Evolutionary conservation across 2,329 filamentous ascomycete species (phyloP), one percentile per base, ranked within the genome.

Genomic region (Xylaria digitata): DNA sequence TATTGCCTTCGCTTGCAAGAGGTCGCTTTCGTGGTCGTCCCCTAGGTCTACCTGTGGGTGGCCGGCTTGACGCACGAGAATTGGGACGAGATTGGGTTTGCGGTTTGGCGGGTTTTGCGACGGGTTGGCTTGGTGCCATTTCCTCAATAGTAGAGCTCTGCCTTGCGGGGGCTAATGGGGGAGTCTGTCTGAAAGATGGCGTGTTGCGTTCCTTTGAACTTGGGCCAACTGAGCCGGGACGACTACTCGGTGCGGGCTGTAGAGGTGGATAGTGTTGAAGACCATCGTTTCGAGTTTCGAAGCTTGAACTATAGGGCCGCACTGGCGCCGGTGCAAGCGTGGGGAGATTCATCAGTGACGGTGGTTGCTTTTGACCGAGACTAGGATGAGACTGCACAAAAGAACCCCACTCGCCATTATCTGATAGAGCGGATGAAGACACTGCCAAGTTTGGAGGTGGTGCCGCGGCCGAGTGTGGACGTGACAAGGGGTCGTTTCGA

Each of bases 361-460:
- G 70, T 55, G 74, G 76, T n/a, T 72, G 71, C 2, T 76, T 81
- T 71, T 79, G 87, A 71, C 79, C 78, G 19, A 84, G 74, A 58
- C 78, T 80, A 2, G 89, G 89, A 74, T 93, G 93, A 60, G 89
- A 87, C 75, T 92, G 90, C 13, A 94, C 79, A 63, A 96, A 93
- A 5, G 88, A 86, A 65, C 87, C 89, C 94, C 94, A 97, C 70
- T 94, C 91, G 48, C 87, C 87, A 30, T 87, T 85, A 75, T 96
- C 92, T 4, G 82, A 83, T 6, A 87, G 83, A 3, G 81, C 83
- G 50, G 83, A 80, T 37, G 77, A 79, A 45, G 76, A 74, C 21
- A 63, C 57, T 43, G 69, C 45, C 7, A 75, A 49, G 42, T 66
- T 64, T 4, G 68, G 64, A 43, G 66, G 60, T 6, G 68, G 66